Percentiles rank a stretch among this genome's conserved stretches.
Conservation (phyloP, 129 eudicot genomes). For the Flaveria sonorensis region DNA sequence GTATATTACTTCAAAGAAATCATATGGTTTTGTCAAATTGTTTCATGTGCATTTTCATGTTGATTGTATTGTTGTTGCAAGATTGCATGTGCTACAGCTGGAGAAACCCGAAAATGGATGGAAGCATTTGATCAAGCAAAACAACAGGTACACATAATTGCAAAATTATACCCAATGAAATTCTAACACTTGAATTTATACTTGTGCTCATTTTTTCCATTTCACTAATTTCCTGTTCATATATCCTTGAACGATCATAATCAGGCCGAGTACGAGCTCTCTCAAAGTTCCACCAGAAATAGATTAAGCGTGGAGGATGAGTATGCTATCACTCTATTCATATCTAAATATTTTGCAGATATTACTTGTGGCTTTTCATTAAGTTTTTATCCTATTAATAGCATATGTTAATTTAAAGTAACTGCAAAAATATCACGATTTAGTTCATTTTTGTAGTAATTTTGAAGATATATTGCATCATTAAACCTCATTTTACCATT, state of each 20-base stretch:
- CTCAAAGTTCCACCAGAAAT: slow-evolving; percentile 66
- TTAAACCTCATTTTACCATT: slow-evolving; percentile 19
- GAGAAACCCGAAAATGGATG: slow-evolving; percentile 89
- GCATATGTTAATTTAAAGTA: background rate
- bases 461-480: slow-evolving; percentile 22
- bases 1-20: background rate
- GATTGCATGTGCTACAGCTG: slow-evolving; percentile 97
- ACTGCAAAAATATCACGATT: background rate
- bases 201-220: background rate
- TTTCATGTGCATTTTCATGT: background rate
- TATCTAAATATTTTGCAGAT: background rate
- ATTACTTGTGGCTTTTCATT: background rate
- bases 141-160: slow-evolving; percentile 56
- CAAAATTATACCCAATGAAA: background rate
- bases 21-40: background rate
- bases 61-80: slow-evolving; percentile 48
- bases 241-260: slow-evolving; percentile 12
- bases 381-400: background rate
- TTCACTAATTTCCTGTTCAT: slow-evolving; percentile 21
- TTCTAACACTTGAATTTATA: background rate
- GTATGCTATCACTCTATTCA: slow-evolving; percentile 44
- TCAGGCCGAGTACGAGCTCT: slow-evolving; percentile 88
- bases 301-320: slow-evolving; percentile 75
- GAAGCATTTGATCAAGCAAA: slow-evolving; percentile 96
- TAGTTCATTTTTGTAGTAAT: background rate